Conservation (phyloP, 1,139 yeast species). For the Lodderomyces jiufengensis region DNA sequence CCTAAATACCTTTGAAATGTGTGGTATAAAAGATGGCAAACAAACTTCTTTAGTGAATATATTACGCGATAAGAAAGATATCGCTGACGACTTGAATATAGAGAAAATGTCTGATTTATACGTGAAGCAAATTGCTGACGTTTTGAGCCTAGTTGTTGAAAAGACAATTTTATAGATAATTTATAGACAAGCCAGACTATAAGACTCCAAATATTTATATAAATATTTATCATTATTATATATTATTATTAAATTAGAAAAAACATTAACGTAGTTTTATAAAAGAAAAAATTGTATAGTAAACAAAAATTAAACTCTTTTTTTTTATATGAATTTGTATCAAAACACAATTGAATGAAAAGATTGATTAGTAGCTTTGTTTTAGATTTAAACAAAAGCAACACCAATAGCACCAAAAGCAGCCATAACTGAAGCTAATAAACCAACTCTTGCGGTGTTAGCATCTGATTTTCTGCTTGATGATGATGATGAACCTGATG, state of each 20-base stretch:
- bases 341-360: too few relatives aligned
- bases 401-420: constrained; percentile 61
- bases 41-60: constrained; percentile 35
- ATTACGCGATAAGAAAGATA: constrained; percentile 6
- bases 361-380: too few relatives aligned
- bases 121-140: constrained; percentile 50
- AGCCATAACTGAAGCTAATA: constrained; percentile 51
- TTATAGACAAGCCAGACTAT: too few relatives aligned
- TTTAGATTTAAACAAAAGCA: constrained; percentile 65
- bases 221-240: constrained; percentile 2
- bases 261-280: too few relatives aligned
- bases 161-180: constrained; percentile 24
- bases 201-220: too few relatives aligned
- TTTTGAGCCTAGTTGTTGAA: constrained; percentile 45
- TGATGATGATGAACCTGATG: constrained; percentile 18
- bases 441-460: constrained; percentile 32
- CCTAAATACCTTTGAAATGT: constrained; percentile 72
- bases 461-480: constrained; percentile 17
- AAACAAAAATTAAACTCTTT: background rate
- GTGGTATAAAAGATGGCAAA: constrained; percentile 68
- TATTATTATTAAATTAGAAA: constrained; percentile 1
- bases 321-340: too few relatives aligned
- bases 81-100: constrained; percentile 18
- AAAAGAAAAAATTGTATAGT: background rate
- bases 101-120: constrained; percentile 49